Evolutionary conservation across 257 asterid species (phyloP), one percentile per base, ranked within the genome.

Genomic region (Capsicum chinense): DNA sequence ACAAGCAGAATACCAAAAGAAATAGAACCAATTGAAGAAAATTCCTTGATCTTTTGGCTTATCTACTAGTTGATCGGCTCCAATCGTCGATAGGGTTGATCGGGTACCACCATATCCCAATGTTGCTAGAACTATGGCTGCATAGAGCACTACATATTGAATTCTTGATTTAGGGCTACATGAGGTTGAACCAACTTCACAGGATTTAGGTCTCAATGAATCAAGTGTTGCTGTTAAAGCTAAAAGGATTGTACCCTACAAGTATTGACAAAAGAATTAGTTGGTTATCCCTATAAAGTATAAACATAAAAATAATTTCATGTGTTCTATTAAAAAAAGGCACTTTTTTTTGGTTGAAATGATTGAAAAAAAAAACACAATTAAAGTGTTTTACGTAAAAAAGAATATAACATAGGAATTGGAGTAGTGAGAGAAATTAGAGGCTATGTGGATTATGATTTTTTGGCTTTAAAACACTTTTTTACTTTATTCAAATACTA

Each of bases 1-100:
- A 3, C 83, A 5, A 37, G 87, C 66, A 2, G 60, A 4, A 19
- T 91, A 88, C 19, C 81, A 15, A 16, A 88, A 82, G 84, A 83
- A 74, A 80, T 90, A 89, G 63, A 19, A 92, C 92, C 92, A 89
- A 26, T 88, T 88, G 57, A 92, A 92, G 37, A 63, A 90, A 63
- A 83, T 78, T 1, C 83, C 80, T 19, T 86, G 91, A 17, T 88
- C 87, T 14, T 84, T 80, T 39, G 85, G 85, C 11, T 78, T 83
- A 0, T 84, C 21, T 17, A 89, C 33, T 26, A 26, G 66, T 85
- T 92, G 93, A 19, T 89, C 74, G 13, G 95, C 95, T 42, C 93
- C 92, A 85, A 89, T 87, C 13, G 95, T 87, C 12, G 87, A 90
- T 15, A 87, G 17, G 8, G 89, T 87, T 81, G 81, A 88, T 12